Conservation (phyloP, 108 stramenopile species). For the Asterionellopsis glacialis region DNA sequence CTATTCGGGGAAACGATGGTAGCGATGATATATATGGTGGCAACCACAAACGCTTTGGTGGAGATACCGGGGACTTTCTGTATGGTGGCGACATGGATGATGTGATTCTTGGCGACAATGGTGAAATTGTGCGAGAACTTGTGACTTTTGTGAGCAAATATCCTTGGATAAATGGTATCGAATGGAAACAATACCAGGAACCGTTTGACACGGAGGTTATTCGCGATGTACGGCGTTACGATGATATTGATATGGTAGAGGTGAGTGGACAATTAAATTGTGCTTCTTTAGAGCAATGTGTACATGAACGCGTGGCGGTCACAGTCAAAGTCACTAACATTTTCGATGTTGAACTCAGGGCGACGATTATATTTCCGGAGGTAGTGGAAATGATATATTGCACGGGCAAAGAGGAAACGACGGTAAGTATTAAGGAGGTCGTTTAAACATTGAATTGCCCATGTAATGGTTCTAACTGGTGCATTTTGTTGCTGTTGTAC, state of each 20-base stretch:
- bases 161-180: slow-evolving; percentile 18
- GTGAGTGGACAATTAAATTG: not conserved
- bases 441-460: too few species aligned
- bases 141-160: not conserved
- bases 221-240: slow-evolving; percentile 19
- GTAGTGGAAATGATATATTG: too few species aligned
- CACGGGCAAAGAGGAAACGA: too few species aligned
- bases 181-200: slow-evolving; percentile 13
- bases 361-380: slow-evolving; percentile 11
- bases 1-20: slow-evolving; percentile 16
- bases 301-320: too few species aligned
- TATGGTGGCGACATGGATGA: slow-evolving; percentile 15
- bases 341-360: slow-evolving; percentile 18
- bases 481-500: too few species aligned
- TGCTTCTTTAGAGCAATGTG: too few species aligned
- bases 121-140: slow-evolving; percentile 20
- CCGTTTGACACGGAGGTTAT: slow-evolving; percentile 23
- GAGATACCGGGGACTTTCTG: slow-evolving; percentile 14
- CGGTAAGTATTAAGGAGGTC: too few species aligned
- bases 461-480: too few species aligned
- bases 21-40: slow-evolving; percentile 27
- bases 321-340: too few species aligned
- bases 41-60: slow-evolving; percentile 19
- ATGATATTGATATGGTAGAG: slow-evolving; percentile 21
- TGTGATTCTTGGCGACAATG: slow-evolving; percentile 30